phyloP scores from a whole-genome alignment of 1,284 basidiomycete species.

The Flammula alnicola region DNA sequence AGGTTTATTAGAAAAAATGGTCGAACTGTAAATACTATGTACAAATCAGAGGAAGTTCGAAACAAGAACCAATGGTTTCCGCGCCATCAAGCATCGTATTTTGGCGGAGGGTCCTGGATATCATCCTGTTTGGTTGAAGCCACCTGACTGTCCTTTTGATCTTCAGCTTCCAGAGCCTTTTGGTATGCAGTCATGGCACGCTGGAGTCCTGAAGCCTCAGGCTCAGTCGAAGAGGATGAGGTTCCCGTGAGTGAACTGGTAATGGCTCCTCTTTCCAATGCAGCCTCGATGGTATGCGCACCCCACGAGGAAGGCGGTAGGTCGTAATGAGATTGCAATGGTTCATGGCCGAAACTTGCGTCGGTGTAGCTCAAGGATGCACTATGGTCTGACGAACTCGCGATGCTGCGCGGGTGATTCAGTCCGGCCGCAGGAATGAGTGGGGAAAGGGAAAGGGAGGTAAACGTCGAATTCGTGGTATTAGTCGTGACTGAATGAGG shows the following conservation, averaged over 20 bases:
- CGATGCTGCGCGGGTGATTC: conserved; percentile 11
- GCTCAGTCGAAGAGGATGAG: background rate
- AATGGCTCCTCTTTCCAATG: conserved; percentile 3
- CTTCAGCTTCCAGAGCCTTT: conserved; percentile 35
- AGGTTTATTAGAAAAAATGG: background rate
- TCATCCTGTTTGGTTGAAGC: conserved; percentile 10
- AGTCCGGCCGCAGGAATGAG: conserved; percentile 15
- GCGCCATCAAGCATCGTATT: conserved; percentile 20
- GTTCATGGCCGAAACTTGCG: conserved; percentile 11
- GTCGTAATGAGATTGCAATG: conserved; percentile 15
- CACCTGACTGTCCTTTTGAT: conserved; percentile 22
- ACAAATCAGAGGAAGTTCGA: no score
- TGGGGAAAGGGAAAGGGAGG: conserved; percentile 14
- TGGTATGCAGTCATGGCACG: conserved; percentile 32
- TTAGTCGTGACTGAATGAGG: conserved; percentile 13
- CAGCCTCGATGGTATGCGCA: no score
- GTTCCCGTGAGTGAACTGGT: background rate
- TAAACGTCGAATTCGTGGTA: conserved; percentile 4
- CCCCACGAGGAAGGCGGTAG: conserved; percentile 10
- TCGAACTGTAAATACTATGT: no score
- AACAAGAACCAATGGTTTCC: no score
- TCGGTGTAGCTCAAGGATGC: conserved; percentile 18
- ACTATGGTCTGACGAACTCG: conserved; percentile 18
- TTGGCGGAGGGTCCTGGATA: conserved; percentile 25
- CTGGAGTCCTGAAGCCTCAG: conserved; percentile 24